Percentiles rank a stretch among this genome's conserved stretches.
phyloP scores from a whole-genome alignment of 768 basidiomycete genomes.

The Thelephora ganbajun region DNA sequence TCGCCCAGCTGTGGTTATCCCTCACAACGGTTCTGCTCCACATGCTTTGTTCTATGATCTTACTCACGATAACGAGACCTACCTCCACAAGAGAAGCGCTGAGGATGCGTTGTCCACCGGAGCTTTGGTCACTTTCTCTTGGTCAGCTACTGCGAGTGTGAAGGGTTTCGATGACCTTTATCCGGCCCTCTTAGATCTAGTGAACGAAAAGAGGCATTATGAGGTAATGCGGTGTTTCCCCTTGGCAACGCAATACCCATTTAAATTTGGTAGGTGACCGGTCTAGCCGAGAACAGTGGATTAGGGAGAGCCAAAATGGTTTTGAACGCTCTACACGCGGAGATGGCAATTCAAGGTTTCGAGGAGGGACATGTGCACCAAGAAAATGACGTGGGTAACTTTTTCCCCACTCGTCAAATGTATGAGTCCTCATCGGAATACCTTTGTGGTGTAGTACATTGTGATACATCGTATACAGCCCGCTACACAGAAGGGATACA shows the following conservation, averaged over 20 bases:
- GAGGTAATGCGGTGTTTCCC: constrained; percentile 20
- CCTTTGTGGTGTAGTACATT: constrained; percentile 55
- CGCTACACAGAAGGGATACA: constrained; percentile 76
- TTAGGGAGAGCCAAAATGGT: constrained; percentile 38
- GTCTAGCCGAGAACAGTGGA: constrained; percentile 23
- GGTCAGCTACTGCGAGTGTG: constrained; percentile 80
- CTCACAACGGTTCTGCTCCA: constrained; percentile 74
- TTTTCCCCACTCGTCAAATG: not conserved
- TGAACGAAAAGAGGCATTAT: constrained; percentile 71
- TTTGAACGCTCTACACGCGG: constrained; percentile 76
- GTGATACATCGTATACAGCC: constrained; percentile 88
- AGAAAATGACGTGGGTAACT: constrained; percentile 72
- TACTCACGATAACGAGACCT: constrained; percentile 96
- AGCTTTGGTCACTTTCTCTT: constrained; percentile 83
- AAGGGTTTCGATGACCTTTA: constrained; percentile 98
- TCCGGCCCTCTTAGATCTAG: constrained; percentile 85
- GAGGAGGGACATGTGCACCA: constrained; percentile 95
- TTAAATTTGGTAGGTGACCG: constrained; percentile 22
- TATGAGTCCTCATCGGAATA: not conserved
- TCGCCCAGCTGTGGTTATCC: constrained; percentile 59
- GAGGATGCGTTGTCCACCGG: constrained; percentile 94
- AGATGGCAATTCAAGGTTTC: constrained; percentile 81
- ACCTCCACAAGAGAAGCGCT: constrained; percentile 77
- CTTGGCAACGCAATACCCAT: not conserved
- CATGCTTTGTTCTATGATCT: constrained; percentile 92